These are phyloP conservation scores for Naganishia antarctica DNA, from an alignment of 768 basidiomycete species.

Conservation along the genomic window DNA sequence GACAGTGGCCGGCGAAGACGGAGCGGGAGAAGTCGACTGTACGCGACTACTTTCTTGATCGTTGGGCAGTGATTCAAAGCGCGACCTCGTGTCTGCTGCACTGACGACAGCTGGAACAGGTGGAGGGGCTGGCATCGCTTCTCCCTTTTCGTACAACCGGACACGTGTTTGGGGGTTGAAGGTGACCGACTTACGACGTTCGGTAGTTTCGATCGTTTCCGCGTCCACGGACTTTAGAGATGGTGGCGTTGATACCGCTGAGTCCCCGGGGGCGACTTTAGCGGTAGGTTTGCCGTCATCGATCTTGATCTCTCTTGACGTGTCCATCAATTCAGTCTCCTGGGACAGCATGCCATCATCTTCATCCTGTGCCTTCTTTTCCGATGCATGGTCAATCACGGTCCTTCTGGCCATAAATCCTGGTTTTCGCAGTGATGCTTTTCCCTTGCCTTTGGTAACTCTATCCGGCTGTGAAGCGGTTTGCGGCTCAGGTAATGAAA, in stretches of 20 bases:
- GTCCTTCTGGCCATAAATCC: conserved; percentile 9
- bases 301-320: not conserved
- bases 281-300: too few species aligned
- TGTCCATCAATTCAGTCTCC: too few species aligned
- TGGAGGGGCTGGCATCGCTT: not conserved
- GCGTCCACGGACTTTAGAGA: not conserved
- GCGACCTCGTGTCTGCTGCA: not conserved
- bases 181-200: conserved; percentile 20
- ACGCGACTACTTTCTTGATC: not conserved
- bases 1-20: not conserved
- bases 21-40: not conserved
- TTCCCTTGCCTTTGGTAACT: not conserved
- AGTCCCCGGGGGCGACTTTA: too few species aligned
- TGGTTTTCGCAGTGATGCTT: not conserved
- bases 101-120: not conserved
- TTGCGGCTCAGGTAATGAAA: not conserved
- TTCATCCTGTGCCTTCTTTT: not conserved
- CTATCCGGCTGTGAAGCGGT: not conserved
- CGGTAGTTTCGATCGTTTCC: not conserved
- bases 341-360: not conserved
- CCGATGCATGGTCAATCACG: conserved; percentile 9
- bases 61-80: not conserved
- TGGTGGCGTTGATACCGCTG: not conserved
- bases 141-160: conserved; percentile 22
- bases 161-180: conserved; percentile 19